Base-by-base conservation (phyloP, 2,329 filamentous ascomycete species). In the Keithomyces neogunnii region DNA sequence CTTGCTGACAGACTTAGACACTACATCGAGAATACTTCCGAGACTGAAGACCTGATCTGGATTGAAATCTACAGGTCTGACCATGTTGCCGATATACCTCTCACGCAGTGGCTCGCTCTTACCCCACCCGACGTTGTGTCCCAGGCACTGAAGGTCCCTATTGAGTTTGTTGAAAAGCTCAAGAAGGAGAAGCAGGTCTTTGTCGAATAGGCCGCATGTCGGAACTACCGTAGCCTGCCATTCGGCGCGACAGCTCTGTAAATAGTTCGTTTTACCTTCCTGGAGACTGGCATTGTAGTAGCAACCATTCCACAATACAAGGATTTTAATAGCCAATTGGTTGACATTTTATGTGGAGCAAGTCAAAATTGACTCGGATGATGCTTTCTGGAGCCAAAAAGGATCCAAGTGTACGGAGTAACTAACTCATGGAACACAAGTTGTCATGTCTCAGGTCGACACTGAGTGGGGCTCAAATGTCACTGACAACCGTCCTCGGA, bases 61-160 rank as follows among this genome's bases (percentile, higher is more conserved):
- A 77, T 87, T 32, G 84, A 87, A 62, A 77, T 87, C 19, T 87
- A 85, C 71, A 85, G 84, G 68, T 79, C 76, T 42, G 81, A 86
- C 55, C 74, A 77, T 2, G 81, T 87, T 1, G 80, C 77, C 1
- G 84, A 88, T 60, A 83, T 88, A 55, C 76, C 79, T 0, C 64
- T 87, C 43, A 81, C 78, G 0, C 84, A 88, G 63, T 88, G 84
- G 84, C 70, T 88, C 39, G 84, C 83, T 1, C 67, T 86, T 48
- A 86, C 84, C 0, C 84, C 84, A 0, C 69, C 77, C 0, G 77
- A 82, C 46, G 74, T 85, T 48, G 81, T 85, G 13, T 77, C 80
- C 0, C 73, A 79, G 63, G 74, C 75, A 2, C 68, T 85, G 11
- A 83, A 82, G 59, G 74, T 85, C 11, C 74, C 78, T 0, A 59